These are phyloP conservation scores for Crotalaria pallida DNA, from an alignment of 306 rosid genomes.

Conservation along the genomic window DNA sequence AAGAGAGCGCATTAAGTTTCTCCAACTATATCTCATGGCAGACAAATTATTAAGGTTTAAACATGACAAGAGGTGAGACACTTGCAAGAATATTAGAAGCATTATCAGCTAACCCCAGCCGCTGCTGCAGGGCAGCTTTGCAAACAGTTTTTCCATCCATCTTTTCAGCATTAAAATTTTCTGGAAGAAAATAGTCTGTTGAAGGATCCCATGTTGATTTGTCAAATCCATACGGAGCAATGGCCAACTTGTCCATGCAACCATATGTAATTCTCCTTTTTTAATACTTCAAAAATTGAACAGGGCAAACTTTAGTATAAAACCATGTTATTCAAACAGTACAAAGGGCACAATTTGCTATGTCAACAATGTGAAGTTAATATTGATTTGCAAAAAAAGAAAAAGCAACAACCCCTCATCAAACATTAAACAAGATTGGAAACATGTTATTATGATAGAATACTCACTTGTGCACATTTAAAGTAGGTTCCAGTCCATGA, in stretches of 20 bases:
- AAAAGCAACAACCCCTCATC: too few relatives aligned
- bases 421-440: constrained; percentile 21
- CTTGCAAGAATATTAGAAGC: constrained; percentile 56
- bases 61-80: not conserved
- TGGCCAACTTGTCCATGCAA: constrained; percentile 67
- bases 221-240: constrained; percentile 70
- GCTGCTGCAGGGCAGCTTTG: constrained; percentile 59
- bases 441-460: not conserved
- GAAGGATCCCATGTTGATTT: constrained; percentile 75
- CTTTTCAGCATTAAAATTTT: constrained; percentile 52
- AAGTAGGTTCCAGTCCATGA: constrained; percentile 68
- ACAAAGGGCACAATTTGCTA: not conserved
- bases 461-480: constrained; percentile 60
- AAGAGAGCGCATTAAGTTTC: not conserved
- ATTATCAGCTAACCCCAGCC: constrained; percentile 46
- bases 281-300: constrained; percentile 4
- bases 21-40: not conserved
- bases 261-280: constrained; percentile 18
- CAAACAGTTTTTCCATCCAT: constrained; percentile 70
- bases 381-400: too few relatives aligned
- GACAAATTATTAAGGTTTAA: constrained; percentile 2
- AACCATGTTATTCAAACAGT: constrained; percentile 8
- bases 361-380: too few relatives aligned
- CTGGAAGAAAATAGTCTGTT: constrained; percentile 62
- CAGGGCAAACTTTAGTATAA: not conserved